A percentile compares a stretch with the other conserved stretches of the same genome.
Evolutionary conservation across 1,284 basidiomycete genomes (phyloP).

Genomic region (Sanghuangporus baumii): DNA sequence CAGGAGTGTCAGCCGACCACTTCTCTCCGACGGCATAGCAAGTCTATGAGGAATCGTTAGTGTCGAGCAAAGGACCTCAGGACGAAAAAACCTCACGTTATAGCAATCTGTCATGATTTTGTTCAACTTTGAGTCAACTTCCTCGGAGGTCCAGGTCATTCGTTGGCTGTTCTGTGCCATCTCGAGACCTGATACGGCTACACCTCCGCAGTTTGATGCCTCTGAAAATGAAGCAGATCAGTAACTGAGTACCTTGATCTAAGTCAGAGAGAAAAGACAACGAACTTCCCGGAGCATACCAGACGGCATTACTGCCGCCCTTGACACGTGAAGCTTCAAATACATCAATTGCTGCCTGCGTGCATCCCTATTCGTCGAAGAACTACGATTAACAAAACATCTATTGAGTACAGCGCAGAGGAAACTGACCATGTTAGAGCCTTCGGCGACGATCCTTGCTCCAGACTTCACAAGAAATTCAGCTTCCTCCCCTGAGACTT

Average conservation of each 20-base stretch:
- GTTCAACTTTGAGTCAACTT: constrained; percentile 71
- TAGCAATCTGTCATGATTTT: constrained; percentile 73
- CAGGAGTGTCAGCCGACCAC: constrained; percentile 46
- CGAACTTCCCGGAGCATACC: constrained; percentile 69
- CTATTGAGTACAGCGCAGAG: neutral
- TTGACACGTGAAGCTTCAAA: constrained; percentile 62
- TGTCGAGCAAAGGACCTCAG: neutral
- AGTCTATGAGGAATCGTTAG: constrained; percentile 28
- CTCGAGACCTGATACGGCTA: constrained; percentile 71
- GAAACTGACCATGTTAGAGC: constrained; percentile 56
- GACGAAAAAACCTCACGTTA: constrained; percentile 28
- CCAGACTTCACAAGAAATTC: constrained; percentile 66
- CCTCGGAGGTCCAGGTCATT: constrained; percentile 57
- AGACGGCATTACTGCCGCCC: constrained; percentile 38
- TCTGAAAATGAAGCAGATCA: constrained; percentile 26
- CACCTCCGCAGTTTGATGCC: constrained; percentile 69
- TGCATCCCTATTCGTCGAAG: constrained; percentile 38
- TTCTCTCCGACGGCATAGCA: constrained; percentile 56
- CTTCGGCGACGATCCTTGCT: constrained; percentile 72
- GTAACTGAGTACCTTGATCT: neutral
- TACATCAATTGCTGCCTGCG: constrained; percentile 67
- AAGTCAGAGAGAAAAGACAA: constrained; percentile 8
- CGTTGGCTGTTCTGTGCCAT: constrained; percentile 79
- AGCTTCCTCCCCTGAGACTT: constrained; percentile 70
- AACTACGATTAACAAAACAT: neutral